Percentiles rank a stretch among this genome's conserved stretches.
phyloP scores from a whole-genome alignment of 176 grass and related monocot genomes.

The Ananas comosus region DNA sequence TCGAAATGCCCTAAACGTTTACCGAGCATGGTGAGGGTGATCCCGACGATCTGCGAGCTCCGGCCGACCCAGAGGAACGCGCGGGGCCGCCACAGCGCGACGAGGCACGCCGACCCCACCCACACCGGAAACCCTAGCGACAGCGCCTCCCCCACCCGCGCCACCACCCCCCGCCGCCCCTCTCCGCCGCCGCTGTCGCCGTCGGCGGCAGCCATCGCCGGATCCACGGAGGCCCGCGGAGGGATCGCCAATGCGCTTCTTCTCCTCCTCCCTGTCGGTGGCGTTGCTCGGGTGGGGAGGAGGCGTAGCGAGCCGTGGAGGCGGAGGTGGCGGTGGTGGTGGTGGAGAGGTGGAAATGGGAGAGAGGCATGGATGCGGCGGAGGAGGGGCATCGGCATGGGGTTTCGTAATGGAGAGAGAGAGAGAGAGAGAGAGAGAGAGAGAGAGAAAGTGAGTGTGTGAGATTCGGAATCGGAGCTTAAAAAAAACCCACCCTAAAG shows the following conservation, averaged over 20 bases:
- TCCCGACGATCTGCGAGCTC: constrained; percentile 42
- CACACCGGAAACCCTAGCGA: constrained; percentile 81
- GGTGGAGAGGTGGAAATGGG: background rate
- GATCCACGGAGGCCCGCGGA: constrained; percentile 10
- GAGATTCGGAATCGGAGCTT: no score
- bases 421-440: no score
- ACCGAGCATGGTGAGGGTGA: constrained; percentile 83
- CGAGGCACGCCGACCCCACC: constrained; percentile 48
- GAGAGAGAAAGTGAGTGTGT: no score
- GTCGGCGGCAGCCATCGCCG: background rate
- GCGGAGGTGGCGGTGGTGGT: background rate
- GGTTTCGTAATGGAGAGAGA: no score
- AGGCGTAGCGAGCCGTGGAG: background rate
- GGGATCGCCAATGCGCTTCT: background rate
- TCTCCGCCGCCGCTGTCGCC: background rate
- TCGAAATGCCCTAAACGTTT: background rate
- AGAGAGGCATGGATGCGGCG: background rate
- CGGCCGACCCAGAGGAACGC: constrained; percentile 62
- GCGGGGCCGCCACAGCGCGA: constrained; percentile 55
- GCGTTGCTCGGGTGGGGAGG: background rate
- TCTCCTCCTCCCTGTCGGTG: background rate
- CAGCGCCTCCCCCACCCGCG: constrained; percentile 45
- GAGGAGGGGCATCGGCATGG: constrained; percentile 27
- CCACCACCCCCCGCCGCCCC: constrained; percentile 12
- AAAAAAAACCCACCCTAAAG: no score